Conservation (phyloP, 1,284 basidiomycete species). For the Mycena sp. region DNA sequence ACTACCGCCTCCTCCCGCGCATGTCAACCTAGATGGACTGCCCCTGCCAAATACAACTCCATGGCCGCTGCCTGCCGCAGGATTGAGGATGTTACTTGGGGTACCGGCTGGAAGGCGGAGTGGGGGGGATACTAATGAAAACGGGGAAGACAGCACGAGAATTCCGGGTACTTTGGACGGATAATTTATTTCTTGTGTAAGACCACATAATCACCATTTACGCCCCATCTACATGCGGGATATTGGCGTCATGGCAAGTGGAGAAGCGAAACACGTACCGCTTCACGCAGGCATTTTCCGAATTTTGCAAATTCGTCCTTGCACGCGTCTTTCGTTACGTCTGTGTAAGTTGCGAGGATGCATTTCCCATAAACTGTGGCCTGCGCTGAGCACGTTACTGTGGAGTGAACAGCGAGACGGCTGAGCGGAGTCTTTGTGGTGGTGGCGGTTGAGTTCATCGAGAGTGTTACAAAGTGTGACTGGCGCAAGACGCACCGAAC, state of each 20-base stretch:
- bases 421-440: slow-evolving; percentile 59
- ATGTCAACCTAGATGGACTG: slow-evolving; percentile 48
- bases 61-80: slow-evolving; percentile 55
- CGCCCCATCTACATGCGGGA: background rate
- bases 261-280: slow-evolving; percentile 53
- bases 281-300: slow-evolving; percentile 74
- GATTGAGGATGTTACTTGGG: slow-evolving; percentile 56
- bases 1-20: slow-evolving; percentile 45
- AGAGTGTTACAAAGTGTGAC: no score
- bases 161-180: slow-evolving; percentile 28
- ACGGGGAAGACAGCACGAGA: background rate
- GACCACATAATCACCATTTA: slow-evolving; percentile 6
- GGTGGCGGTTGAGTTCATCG: slow-evolving; percentile 35
- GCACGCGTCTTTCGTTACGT: slow-evolving; percentile 81
- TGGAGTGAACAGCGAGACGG: slow-evolving; percentile 72
- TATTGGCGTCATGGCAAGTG: background rate
- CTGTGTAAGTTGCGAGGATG: slow-evolving; percentile 77
- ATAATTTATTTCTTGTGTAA: slow-evolving; percentile 12
- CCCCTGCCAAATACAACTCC: slow-evolving; percentile 71
- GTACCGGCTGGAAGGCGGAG: slow-evolving; percentile 6
- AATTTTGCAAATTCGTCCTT: slow-evolving; percentile 82
- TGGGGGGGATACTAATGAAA: slow-evolving; percentile 8
- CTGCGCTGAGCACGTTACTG: slow-evolving; percentile 72
- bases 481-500: background rate
- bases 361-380: slow-evolving; percentile 84